Base-by-base conservation (phyloP, 495 filamentous ascomycete genomes). In the Penicillium chermesinum region DNA sequence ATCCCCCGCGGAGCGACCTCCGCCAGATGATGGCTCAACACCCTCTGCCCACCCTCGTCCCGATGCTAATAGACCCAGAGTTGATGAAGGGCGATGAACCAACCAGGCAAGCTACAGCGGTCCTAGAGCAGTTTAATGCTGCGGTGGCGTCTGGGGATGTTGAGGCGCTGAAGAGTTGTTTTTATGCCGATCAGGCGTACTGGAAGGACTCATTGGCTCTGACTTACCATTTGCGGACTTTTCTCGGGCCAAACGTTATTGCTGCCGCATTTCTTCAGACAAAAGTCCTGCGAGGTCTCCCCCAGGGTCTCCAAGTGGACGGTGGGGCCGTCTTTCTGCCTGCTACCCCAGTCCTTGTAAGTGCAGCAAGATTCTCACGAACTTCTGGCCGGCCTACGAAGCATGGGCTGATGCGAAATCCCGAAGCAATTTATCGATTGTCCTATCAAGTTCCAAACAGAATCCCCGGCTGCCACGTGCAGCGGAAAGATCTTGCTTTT, bases 351-450 rank as follows among this genome's bases (percentile, higher is more conserved):
- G 48, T 33, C 6, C 42, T 61, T 25, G 58, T 61, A 49, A 49
- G 57, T 43, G n/a, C 3, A 1, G 16, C 12, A 1, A 32, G 33
- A 9, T 33, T 22, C n/a, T n/a, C n/a, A n/a, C n/a, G n/a, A n/a
- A n/a, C n/a, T n/a, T n/a, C n/a, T n/a, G n/a, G n/a, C n/a, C n/a
- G n/a, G n/a, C n/a, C n/a, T n/a, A n/a, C n/a, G n/a, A n/a, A n/a
- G n/a, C n/a, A n/a, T n/a, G n/a, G n/a, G n/a, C n/a, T n/a, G n/a
- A n/a, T n/a, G n/a, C n/a, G 12, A 16, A 32, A 2, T 17, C 30
- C 35, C 9, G 21, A 41, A 61, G 58, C 58, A 61, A 61, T 57
- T 54, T 27, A 61, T 61, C 38, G 51, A 61, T 19, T 61, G 58
- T 14, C 48, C 48, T 16, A 52, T 61, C 7, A 14, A 41, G 1